Base-by-base conservation (phyloP, 78 protist species). In the Dictyostelium citrinum region DNA sequence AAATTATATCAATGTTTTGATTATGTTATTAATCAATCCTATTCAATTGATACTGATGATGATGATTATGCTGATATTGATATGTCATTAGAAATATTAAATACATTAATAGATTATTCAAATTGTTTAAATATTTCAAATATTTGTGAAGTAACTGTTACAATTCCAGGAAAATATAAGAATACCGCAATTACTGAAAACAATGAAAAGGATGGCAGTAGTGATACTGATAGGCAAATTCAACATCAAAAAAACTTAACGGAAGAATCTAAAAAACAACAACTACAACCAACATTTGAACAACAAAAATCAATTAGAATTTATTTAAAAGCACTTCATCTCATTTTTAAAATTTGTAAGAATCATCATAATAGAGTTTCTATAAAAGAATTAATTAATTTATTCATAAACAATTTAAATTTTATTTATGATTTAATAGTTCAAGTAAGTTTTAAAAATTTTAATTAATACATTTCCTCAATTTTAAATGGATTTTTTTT, bases 301-400 rank as follows among this genome's bases (percentile, higher is more conserved):
- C 77, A 70, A 70, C 24, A 5, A 70, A 70, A 70, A 33, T 33
- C 77, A 70, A 70, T 75, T 75, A 41, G 81, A 75, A n/a, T 75
- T n/a, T 75, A 41, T 43, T 20, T 41, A 5, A 75, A 75, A n/a
- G 58, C 81, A 41, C 27, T 41, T 39, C 81, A 75, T 75, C 31
- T 75, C n/a, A 43, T 75, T 41, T 75, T 75, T n/a, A 75, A 12
- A 75, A 75, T 75, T 16, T 75, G 49, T 24, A 75, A 75, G 24
- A 75, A 75, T 22, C 61, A 55, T 58, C 39, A 55, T 12, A 29
- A 20, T 16, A 80, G 43, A 33, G 29, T 55, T 6, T 58, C 84
- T 9, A 22, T 80, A 7, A n/a, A 49, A 24, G 39, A 17, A 24
- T 20, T 58, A 20, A 14, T 58, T 20, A 43, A 80, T 27, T 39